Base-by-base conservation (phyloP, 495 filamentous ascomycete species). In the Jackrogersella multiformis region DNA sequence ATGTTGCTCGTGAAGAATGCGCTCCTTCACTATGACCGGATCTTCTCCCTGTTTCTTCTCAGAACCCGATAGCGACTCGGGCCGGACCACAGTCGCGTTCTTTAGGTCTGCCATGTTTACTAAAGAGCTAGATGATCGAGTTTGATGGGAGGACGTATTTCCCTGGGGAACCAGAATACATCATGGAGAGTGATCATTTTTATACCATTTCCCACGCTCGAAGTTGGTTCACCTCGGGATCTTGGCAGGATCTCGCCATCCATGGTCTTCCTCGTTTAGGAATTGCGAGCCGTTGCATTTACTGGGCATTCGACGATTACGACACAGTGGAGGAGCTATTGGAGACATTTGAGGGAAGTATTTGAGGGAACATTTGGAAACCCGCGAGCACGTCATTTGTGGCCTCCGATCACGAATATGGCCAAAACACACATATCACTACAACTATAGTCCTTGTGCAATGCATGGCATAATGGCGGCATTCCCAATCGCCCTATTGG, bases 191-290 rank as follows among this genome's bases (percentile, higher is more conserved):
- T 21, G 9, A 18, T 36, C 42, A 44, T 58, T 16, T 34, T 69
- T 60, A 55, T 55, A 55, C 13, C n/a, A 45, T 18, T 16, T 42
- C 9, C 9, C 18, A 12, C 15, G 2, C 32, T 64, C 8, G 34
- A 41, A 26, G 20, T 13, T 34, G 41, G 23, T 21, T 35, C 42
- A 34, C 5, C 49, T n/a, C 28, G 18, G 13, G 1, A 56, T 56
- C 49, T 61, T 64, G 49, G 66, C 66, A 9, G 6, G 48, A 61
- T 41, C 60, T 64, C 60, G 56, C 49, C 61, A 64, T 64, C 23
- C 49, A 39, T 38, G 13, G 39, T 54, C 26, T 49, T 55, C 48
- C 55, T 56, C 24, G 8, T 60, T 68, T 64, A 55, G 59, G 58
- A 55, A 51, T 30, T 34, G 6, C 18, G 42, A 30, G 34, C 55